Percentiles rank a stretch among this genome's conserved stretches.
phyloP scores from a whole-genome alignment of 1,284 basidiomycete species.

The Ustilago nuda region DNA sequence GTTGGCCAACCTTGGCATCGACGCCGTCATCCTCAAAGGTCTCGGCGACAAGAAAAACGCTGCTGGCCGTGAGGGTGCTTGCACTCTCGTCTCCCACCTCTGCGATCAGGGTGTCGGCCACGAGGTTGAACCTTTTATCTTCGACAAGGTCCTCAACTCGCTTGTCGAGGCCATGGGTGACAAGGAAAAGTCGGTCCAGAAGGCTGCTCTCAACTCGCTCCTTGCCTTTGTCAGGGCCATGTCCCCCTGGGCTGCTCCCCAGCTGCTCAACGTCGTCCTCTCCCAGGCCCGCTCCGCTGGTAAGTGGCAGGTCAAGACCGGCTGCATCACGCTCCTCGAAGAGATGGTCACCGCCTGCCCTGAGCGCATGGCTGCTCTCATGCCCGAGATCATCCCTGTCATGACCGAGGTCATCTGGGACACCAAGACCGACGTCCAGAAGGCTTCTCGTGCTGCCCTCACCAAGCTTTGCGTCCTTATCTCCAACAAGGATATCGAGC shows the following conservation, averaged over 20 bases:
- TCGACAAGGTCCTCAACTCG: slow-evolving; percentile 83
- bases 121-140: slow-evolving; percentile 91
- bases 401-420: slow-evolving; percentile 98
- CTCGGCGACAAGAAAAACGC: slow-evolving; percentile 75
- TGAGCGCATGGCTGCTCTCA: slow-evolving; percentile 85
- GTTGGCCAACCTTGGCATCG: slow-evolving; percentile 81
- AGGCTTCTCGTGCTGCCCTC: slow-evolving; percentile 93
- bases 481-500: slow-evolving; percentile 99
- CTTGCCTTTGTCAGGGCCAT: slow-evolving; percentile 82
- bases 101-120: slow-evolving; percentile 82
- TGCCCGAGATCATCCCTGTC: slow-evolving; percentile 95
- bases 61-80: slow-evolving; percentile 82
- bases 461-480: slow-evolving; percentile 78
- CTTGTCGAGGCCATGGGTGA: slow-evolving; percentile 93
- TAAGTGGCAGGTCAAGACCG: slow-evolving; percentile 99
- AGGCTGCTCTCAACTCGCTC: slow-evolving; percentile 86
- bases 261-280: slow-evolving; percentile 89
- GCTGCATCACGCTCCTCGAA: slow-evolving; percentile 85
- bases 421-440: slow-evolving; percentile 99
- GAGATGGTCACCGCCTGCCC: slow-evolving; percentile 89
- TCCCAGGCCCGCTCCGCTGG: slow-evolving; percentile 94
- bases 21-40: slow-evolving; percentile 82
- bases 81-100: slow-evolving; percentile 75
- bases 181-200: slow-evolving; percentile 87
- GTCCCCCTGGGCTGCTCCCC: slow-evolving; percentile 88